Evolutionary conservation across 192 early-diverging fungal species (phyloP), one percentile per base, ranked within the genome.

Genomic region (Podila minutissima): DNA sequence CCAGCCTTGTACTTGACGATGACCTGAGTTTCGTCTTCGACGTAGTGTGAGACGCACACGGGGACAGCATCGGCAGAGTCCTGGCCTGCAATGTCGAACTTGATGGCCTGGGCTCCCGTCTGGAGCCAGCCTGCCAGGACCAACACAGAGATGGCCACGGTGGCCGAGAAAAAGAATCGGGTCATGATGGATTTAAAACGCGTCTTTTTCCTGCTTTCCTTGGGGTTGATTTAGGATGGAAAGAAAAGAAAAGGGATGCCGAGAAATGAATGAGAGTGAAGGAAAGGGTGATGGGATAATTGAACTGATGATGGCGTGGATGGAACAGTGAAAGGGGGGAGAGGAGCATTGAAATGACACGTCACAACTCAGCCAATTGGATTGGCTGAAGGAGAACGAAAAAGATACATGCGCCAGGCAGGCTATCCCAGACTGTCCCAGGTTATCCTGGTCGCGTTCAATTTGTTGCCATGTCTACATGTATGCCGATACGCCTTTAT

Each of bases 41-140:
- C 90, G 85, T 88, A 94, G 67, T 95, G 93, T n/a, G 91, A 91
- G 64, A 98, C 74, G 67, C 96, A 98, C 63, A 86, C 85, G 48
- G 88, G 86, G 9, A 46, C 66, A 11, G 81, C 76, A 22, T 65
- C 74, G 5, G 66, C 69, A 11, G 88, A 83, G 5, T 84, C 67
- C 15, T 86, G 62, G 22, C 91, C 94, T 8, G 71, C 49, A 49
- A 98, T 75, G 59, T 96, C 94, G 75, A 98, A 98, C 81, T 95
- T 94, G 67, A 96, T 79, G 41, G 92, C 94, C 15, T 62, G 62
- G 57, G 74, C 62, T 11, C 22, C 41, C 5, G 37, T 41, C n/a
- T 75, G 69, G 13, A 71, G 32, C 64, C 68, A 72, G 26, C 63
- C 33, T 19, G 72, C 62, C n/a, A 83, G 70, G 28, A 73, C 58